Conservation (phyloP, 371 early-diverging fungal species). For the Zopfochytrium polystomum region DNA sequence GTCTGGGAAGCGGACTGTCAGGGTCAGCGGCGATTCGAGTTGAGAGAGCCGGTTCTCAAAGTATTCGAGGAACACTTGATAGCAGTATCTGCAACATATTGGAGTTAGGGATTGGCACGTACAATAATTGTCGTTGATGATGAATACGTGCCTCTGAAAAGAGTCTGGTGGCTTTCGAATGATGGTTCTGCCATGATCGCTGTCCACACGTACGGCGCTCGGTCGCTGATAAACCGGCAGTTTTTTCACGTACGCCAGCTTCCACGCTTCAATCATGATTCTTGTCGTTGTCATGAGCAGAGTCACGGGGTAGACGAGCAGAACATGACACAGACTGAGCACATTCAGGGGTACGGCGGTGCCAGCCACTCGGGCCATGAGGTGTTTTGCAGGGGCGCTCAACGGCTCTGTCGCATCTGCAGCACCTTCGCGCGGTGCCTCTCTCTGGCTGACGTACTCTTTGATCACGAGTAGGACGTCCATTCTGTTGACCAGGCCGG, state of each 20-base stretch:
- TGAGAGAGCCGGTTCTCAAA: conserved; percentile 14
- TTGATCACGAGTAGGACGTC: conserved; percentile 36
- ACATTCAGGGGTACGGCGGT: conserved; percentile 20
- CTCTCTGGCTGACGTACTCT: conserved; percentile 17
- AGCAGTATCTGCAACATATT: too few species aligned
- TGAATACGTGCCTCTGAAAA: neutral
- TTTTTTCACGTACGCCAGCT: conserved; percentile 41
- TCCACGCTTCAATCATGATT: conserved; percentile 50
- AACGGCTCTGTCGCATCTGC: neutral
- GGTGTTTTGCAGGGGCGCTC: conserved; percentile 10
- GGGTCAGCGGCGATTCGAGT: conserved; percentile 14
- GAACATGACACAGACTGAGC: conserved; percentile 16
- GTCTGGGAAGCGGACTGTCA: conserved; percentile 5
- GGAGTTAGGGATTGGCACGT: too few species aligned
- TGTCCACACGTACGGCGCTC: conserved; percentile 20
- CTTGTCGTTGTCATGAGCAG: conserved; percentile 54
- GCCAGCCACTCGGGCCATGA: conserved; percentile 43
- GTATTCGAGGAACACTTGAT: neutral
- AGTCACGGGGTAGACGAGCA: conserved; percentile 40
- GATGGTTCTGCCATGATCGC: conserved; percentile 10
- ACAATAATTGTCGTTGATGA: too few species aligned
- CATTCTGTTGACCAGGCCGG: conserved; percentile 17
- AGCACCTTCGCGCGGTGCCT: neutral
- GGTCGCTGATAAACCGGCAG: conserved; percentile 53
- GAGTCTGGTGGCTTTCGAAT: conserved; percentile 4